These are phyloP conservation scores for Acanthamoeba sp. DNA, from an alignment of 208 protist species.

Conservation along the genomic window DNA sequence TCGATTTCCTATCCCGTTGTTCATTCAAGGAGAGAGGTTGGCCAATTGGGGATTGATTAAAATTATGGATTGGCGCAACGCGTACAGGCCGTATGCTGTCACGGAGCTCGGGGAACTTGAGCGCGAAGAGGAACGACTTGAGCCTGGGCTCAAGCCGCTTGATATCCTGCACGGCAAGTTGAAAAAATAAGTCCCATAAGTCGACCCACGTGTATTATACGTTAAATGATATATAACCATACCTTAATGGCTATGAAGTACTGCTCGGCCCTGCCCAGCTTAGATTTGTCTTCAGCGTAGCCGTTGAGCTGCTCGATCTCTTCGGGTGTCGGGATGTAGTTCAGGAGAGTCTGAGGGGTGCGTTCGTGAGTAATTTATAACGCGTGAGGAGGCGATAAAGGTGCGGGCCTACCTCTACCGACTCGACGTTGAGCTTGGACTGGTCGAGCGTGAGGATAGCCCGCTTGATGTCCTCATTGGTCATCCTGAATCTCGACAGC, in stretches of 20 bases:
- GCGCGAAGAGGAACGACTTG: slow-evolving; percentile 14
- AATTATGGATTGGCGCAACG: too few species aligned
- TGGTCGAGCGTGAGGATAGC: slow-evolving; percentile 53
- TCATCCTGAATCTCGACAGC: slow-evolving; percentile 3
- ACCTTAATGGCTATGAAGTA: slow-evolving; percentile 62
- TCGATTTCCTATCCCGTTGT: slow-evolving; percentile 58
- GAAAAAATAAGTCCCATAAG: too few species aligned
- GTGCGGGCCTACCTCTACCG: background rate
- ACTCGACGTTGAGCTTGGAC: background rate
- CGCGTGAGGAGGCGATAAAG: background rate
- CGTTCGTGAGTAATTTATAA: background rate
- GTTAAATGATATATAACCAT: background rate
- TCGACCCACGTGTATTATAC: background rate
- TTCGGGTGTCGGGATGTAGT: background rate
- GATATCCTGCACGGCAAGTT: background rate
- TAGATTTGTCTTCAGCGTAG: slow-evolving; percentile 1
- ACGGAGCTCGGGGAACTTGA: background rate
- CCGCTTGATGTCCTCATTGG: slow-evolving; percentile 21
- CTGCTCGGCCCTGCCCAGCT: slow-evolving; percentile 70
- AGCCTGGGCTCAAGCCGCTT: background rate
- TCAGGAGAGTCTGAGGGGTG: background rate
- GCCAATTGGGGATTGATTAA: too few species aligned
- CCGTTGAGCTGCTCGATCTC: slow-evolving; percentile 13
- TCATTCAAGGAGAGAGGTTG: slow-evolving; percentile 68
- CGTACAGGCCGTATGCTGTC: background rate